These are phyloP conservation scores for Fusarium neocosmosporiellum DNA, from an alignment of 2,329 filamentous ascomycete genomes.

Conservation along the genomic window DNA sequence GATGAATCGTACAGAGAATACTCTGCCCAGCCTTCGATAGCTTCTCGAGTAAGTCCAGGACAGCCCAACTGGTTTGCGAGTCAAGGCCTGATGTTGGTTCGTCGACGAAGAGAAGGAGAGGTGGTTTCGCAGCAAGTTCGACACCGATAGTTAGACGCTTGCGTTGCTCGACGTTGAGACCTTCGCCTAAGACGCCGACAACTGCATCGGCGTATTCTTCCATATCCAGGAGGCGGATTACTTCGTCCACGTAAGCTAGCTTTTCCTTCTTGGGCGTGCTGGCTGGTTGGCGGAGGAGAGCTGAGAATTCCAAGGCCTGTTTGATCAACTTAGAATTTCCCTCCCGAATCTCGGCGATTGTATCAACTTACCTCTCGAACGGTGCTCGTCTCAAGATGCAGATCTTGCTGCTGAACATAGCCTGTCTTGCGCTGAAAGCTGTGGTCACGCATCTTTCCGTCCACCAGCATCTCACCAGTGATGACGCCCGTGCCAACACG, in stretches of 20 bases:
- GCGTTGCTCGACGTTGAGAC: conserved; percentile 59
- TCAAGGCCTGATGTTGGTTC: conserved; percentile 60
- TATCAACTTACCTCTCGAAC: conserved; percentile 40
- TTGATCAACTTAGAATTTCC: not conserved
- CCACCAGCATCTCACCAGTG: conserved; percentile 74
- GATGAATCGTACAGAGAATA: conserved; percentile 62
- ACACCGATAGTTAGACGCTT: conserved; percentile 62
- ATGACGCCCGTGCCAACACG: conserved; percentile 76
- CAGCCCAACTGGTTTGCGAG: not conserved
- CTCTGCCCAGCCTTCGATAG: conserved; percentile 56
- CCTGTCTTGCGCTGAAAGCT: conserved; percentile 78
- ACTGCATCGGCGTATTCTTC: conserved; percentile 64
- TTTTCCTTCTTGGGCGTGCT: conserved; percentile 57
- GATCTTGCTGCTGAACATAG: conserved; percentile 76
- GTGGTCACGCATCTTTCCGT: conserved; percentile 70
- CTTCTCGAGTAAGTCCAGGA: not conserved
- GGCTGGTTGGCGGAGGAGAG: conserved; percentile 56
- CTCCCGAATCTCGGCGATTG: accelerated
- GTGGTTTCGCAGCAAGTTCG: conserved; percentile 54
- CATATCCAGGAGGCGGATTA: conserved; percentile 64
- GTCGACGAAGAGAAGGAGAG: conserved; percentile 62
- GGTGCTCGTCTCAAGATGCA: conserved; percentile 54
- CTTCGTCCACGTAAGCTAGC: conserved; percentile 61
- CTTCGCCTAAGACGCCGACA: conserved; percentile 55
- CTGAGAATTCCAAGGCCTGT: conserved; percentile 52